phyloP scores from a whole-genome alignment of 2,329 filamentous ascomycete genomes.

The Aspergillus felis region DNA sequence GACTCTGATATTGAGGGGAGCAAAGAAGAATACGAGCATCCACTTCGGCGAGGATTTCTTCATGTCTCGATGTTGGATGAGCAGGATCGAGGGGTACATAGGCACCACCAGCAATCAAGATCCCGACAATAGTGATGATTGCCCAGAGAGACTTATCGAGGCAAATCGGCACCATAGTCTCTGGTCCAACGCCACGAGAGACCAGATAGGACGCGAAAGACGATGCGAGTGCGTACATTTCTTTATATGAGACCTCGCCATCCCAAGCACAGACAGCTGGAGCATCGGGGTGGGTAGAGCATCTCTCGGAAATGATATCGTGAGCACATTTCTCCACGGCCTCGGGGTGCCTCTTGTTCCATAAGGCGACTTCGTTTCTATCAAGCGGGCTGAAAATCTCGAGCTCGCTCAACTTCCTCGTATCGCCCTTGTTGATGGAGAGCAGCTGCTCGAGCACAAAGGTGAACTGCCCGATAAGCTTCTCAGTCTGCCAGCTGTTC shows the following conservation, averaged over 20 bases:
- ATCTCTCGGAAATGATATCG: conserved; percentile 28
- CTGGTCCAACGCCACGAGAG: conserved; percentile 30
- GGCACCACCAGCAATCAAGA: conserved; percentile 32
- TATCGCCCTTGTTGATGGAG: conserved; percentile 18
- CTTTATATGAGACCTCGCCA: conserved; percentile 29
- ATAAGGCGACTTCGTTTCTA: conserved; percentile 26
- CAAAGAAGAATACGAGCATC: conserved; percentile 30
- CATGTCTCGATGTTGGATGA: conserved; percentile 31
- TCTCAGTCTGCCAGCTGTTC: conserved; percentile 49
- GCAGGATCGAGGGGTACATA: conserved; percentile 33
- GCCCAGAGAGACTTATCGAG: conserved; percentile 35
- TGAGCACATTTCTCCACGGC: conserved; percentile 29
- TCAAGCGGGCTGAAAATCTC: conserved; percentile 33
- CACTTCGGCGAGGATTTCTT: conserved; percentile 30
- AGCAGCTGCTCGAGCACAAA: conserved; percentile 33
- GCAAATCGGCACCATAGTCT: conserved; percentile 31
- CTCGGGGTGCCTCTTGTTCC: conserved; percentile 27
- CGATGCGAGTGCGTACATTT: conserved; percentile 27
- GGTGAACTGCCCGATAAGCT: conserved; percentile 51
- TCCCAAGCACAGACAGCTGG: conserved; percentile 36
- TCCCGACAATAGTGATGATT: conserved; percentile 29
- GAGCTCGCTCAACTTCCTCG: conserved; percentile 23
- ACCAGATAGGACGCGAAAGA: conserved; percentile 28
- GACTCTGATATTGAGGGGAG: conserved; percentile 28
- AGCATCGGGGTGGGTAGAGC: conserved; percentile 21